phyloP scores from a whole-genome alignment of 2,329 filamentous ascomycete genomes.

The Tolypocladium paradoxum region DNA sequence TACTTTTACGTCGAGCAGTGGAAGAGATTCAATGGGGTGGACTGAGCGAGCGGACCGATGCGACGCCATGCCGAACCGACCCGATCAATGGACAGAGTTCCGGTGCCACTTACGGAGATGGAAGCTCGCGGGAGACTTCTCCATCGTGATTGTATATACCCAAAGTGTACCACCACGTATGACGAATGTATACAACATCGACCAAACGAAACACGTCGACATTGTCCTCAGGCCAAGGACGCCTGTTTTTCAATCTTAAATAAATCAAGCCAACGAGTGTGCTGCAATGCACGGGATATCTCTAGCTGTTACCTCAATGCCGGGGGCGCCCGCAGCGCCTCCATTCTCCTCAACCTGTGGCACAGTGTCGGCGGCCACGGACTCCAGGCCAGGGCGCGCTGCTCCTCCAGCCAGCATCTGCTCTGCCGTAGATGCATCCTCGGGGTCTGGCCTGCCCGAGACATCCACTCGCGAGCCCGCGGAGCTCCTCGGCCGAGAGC shows the following conservation, averaged over 20 bases:
- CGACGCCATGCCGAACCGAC: not conserved
- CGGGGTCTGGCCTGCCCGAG: not conserved
- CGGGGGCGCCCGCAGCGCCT: not conserved
- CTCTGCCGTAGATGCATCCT: constrained; percentile 4
- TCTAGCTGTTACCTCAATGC: not conserved
- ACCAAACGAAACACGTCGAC: not conserved
- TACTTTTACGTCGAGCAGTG: constrained; percentile 51
- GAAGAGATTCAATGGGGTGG: constrained; percentile 57
- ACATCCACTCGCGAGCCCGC: not conserved
- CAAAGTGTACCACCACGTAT: constrained; percentile 20
- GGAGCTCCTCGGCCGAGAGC: constrained; percentile 23
- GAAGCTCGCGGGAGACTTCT: constrained; percentile 1
- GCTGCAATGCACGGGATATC: constrained; percentile 7
- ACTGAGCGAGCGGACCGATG: constrained; percentile 23
- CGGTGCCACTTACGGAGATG: not conserved
- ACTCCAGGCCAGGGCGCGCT: constrained; percentile 35
- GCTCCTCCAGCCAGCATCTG: constrained; percentile 2
- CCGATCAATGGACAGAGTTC: constrained; percentile 1
- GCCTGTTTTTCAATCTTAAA: not conserved
- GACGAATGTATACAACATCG: constrained; percentile 12
- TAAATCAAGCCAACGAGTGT: not conserved
- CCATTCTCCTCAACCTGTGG: constrained; percentile 14
- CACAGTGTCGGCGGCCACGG: constrained; percentile 38
- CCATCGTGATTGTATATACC: constrained; percentile 17
- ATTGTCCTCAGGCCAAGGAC: not conserved